These are phyloP conservation scores for Prunus mira DNA, from an alignment of 306 rosid genomes.

Conservation along the genomic window DNA sequence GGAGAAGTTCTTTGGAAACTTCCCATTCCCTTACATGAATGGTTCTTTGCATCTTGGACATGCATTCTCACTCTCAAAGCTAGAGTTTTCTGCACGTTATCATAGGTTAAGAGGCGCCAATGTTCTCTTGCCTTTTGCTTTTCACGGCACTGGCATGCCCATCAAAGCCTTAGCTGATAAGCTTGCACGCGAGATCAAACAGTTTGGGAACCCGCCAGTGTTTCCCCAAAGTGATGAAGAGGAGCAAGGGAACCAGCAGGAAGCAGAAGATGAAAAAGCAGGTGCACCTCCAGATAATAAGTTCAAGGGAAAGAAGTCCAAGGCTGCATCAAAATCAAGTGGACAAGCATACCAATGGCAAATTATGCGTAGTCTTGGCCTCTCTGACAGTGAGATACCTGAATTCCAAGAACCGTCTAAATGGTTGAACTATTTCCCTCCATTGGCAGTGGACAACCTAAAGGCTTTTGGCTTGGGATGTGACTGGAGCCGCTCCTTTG, in stretches of 20 bases:
- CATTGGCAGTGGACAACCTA: slow-evolving; percentile 78
- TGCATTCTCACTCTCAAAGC: slow-evolving; percentile 71
- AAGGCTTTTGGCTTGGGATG: slow-evolving; percentile 90
- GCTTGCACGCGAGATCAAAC: slow-evolving; percentile 64
- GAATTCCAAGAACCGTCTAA: slow-evolving; percentile 69
- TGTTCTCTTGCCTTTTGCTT: slow-evolving; percentile 79
- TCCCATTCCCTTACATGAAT: slow-evolving; percentile 93
- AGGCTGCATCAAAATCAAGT: slow-evolving; percentile 63
- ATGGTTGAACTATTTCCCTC: slow-evolving; percentile 87
- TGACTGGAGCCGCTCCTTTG: slow-evolving; percentile 90
- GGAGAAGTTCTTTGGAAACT: slow-evolving; percentile 86
- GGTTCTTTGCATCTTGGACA: slow-evolving; percentile 84
- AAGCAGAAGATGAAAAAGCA: slow-evolving; percentile 32
- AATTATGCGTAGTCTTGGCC: slow-evolving; percentile 87
- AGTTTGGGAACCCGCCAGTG: slow-evolving; percentile 70
- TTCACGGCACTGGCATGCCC: slow-evolving; percentile 98
- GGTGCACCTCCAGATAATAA: slow-evolving; percentile 51
- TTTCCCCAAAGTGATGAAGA: slow-evolving; percentile 43
- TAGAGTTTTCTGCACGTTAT: slow-evolving; percentile 83
- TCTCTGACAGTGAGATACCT: slow-evolving; percentile 65
- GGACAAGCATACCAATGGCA: slow-evolving; percentile 87
- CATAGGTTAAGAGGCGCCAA: slow-evolving; percentile 84
- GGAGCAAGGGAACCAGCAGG: slow-evolving; percentile 34
- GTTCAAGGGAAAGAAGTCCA: slow-evolving; percentile 87
- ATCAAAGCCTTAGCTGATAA: slow-evolving; percentile 96